Base-by-base conservation (phyloP, 352 stramenopile genomes). In the Peronospora farinosa region DNA sequence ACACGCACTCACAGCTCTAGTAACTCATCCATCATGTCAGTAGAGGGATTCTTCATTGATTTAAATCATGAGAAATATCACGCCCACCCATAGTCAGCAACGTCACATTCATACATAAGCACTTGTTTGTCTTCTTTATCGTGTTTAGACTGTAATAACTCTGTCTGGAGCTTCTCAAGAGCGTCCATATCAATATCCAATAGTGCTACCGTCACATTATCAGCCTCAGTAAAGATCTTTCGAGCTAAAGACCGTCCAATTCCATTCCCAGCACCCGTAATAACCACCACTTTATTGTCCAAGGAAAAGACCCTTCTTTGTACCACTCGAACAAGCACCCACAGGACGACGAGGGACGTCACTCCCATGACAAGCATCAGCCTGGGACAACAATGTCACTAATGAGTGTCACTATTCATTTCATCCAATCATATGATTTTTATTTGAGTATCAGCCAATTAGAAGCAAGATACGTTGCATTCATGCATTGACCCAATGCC, bases 241-340 rank as follows among this genome's bases (percentile, higher is more conserved):
- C 44, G 37, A 28, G 71, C 71, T 21, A 91, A 57, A 21, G 48
- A 42, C 31, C 63, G 58, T 30, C 79, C 79, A 43, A 91, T 74
- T 13, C 79, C 79, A 27, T 45, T 67, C 21, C 64, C 77, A 11
- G 74, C 77, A 15, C 79, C 79, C 1, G 79, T 91, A 51, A 91
- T 69, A 7, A 91, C 62, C 25, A 88, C 60, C 10, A 81, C 77
- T 40, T 72, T 72, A 9, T 40, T 63, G 15, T 79, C 57, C 13
- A 86, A 46, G 23, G 35, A 49, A 54, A 90, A 85, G 19, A 15
- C 13, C 5, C 47, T 44, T 4, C 57, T 3, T 11, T 40, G 35
- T 23, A 47, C 9, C 15, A 40, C 37, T 40, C 31, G 39, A 9
- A 21, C 50, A 13, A 48, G 16, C 2, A 62, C 9, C 57, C 37